Base-by-base conservation (phyloP, 768 basidiomycete species). In the Naganishia antarctica region DNA sequence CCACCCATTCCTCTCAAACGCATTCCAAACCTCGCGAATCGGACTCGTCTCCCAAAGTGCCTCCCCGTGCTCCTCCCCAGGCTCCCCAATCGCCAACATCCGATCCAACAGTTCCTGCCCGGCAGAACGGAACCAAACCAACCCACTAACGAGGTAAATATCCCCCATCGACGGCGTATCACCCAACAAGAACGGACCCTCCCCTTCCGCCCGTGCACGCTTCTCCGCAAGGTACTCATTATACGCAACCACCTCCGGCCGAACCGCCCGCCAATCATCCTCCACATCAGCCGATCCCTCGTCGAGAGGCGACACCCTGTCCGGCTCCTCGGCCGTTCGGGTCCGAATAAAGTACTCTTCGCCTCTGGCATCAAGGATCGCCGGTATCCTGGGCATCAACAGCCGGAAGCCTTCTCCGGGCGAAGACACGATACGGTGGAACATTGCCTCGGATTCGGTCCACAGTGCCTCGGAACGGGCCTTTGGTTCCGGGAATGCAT, bases 341-440 rank as follows among this genome's bases (percentile, higher is more conserved):
- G 65, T 66, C 2, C 60, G 60, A 44, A 66, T 58, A 57, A 66
- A 66, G 60, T 62, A 57, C 13, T 66, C 65, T 8, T 25, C 18
- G 9, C 65, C 65, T 2, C 60, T 47, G n/a, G 44, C 49, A 29
- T 66, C 65, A 4, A 66, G 49, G 32, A 61, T 61, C 1, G 23
- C n/a, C 16, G 65, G 58, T 16, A 66, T 57, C 6, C 34, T 21
- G 12, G 65, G 65, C 26, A 57, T 53, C 3, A 51, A 40, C 1
- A 66, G 16, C 18, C 44, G 15, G 31, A 40, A 58, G 9, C 59
- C 59, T 31, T 44, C 16, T 6, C 59, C 59, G 21, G 18, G 21
- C 6, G 25, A 15, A 25, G 28, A 5, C 6, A 57, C 21, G 34
- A 57, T 57, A 8, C 16, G 21, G 21, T 26, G 31, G 3, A 60